Evolutionary conservation across 2,329 filamentous ascomycete genomes (phyloP).

Genomic region (Penicillium palitans): DNA sequence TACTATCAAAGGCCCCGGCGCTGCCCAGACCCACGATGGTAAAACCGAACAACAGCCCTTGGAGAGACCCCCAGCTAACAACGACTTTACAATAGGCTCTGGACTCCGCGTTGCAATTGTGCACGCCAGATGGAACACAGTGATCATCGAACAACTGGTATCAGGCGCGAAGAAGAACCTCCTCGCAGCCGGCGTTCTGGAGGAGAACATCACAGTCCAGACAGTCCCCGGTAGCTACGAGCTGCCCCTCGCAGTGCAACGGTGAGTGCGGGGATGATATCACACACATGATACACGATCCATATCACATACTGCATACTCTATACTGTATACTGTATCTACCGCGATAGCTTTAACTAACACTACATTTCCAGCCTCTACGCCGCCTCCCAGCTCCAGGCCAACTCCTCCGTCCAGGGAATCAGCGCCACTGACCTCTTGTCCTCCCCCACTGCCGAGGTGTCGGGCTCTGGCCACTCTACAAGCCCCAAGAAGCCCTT

Average conservation of each 20-base stretch:
- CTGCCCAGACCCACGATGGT: conserved; percentile 60
- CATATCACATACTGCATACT: background rate
- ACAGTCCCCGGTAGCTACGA: conserved; percentile 94
- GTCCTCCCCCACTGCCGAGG: conserved; percentile 66
- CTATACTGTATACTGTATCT: background rate
- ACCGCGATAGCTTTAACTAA: background rate
- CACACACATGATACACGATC: background rate
- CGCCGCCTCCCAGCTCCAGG: conserved; percentile 82
- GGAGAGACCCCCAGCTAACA: conserved; percentile 8
- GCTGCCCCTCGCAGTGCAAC: conserved; percentile 84
- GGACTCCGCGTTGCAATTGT: conserved; percentile 88
- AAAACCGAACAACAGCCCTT: conserved; percentile 23
- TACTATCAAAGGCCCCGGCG: conserved; percentile 63
- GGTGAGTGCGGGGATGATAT: conserved; percentile 50
- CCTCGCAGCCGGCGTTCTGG: conserved; percentile 73
- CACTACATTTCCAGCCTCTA: conserved; percentile 61
- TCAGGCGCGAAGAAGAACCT: conserved; percentile 77
- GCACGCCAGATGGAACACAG: conserved; percentile 91
- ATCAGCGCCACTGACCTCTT: conserved; percentile 58
- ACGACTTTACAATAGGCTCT: conserved; percentile 51
- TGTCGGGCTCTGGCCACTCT: conserved; percentile 50
- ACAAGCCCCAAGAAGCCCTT: conserved; percentile 61
- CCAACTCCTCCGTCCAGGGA: conserved; percentile 49
- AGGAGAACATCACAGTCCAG: conserved; percentile 84
- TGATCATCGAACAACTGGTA: conserved; percentile 83